Conservation (phyloP, 176 grass and related monocot genomes). For the Bonia amplexicaulis region DNA sequence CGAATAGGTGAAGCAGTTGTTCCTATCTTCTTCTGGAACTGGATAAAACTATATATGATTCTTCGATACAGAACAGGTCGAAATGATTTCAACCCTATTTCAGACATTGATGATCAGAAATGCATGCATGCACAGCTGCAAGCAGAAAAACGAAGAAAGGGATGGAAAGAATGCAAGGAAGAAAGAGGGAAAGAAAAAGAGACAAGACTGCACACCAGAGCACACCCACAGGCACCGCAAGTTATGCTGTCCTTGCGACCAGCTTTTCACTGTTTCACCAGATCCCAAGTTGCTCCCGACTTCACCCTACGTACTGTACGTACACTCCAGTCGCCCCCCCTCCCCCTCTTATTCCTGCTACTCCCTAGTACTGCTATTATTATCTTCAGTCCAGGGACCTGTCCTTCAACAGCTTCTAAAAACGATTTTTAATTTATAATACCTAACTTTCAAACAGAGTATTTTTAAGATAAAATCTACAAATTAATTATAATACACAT, state of each 20-base stretch:
- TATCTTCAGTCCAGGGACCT: too few relatives aligned
- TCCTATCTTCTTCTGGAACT: not conserved
- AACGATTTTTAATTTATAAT: too few relatives aligned
- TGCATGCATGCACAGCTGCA: not conserved
- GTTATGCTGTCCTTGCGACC: not conserved
- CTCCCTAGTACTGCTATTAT: not conserved
- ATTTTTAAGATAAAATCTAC: too few relatives aligned
- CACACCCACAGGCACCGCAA: not conserved
- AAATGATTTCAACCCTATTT: not conserved
- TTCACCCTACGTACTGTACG: not conserved
- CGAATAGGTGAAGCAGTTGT: not conserved
- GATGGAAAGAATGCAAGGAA: not conserved
- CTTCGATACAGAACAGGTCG: not conserved
- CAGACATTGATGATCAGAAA: not conserved
- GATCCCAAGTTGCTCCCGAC: constrained; percentile 17
- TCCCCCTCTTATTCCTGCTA: not conserved
- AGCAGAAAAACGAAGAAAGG: not conserved
- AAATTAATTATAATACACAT: too few relatives aligned
- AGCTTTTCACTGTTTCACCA: constrained; percentile 14
- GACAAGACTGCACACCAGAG: not conserved
- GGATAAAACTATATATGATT: not conserved
- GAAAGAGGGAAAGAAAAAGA: not conserved
- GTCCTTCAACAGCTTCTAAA: too few relatives aligned
- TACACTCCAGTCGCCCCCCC: not conserved
- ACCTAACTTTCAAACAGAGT: too few relatives aligned